A percentile compares a stretch with the other conserved stretches of the same genome.
Conservation (phyloP, 2,329 filamentous ascomycete species). For the Fusarium azukiicola region DNA sequence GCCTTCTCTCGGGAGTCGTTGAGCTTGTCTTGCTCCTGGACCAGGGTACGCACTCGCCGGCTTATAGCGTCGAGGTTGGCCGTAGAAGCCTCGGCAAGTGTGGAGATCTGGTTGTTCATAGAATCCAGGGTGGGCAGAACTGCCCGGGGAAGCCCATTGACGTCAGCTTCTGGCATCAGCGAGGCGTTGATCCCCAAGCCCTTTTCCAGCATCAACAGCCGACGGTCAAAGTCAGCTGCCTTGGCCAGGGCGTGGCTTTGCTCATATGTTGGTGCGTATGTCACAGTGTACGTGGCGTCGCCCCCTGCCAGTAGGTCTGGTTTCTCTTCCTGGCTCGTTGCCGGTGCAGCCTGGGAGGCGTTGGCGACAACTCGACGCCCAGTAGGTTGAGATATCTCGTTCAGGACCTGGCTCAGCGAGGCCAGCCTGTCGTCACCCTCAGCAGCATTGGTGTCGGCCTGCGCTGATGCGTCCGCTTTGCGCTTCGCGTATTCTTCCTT, state of each 20-base stretch:
- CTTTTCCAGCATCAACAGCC: slow-evolving; percentile 89
- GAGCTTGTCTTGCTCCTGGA: slow-evolving; percentile 86
- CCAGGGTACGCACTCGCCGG: slow-evolving; percentile 84
- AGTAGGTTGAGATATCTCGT: slow-evolving; percentile 76
- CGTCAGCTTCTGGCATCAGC: slow-evolving; percentile 80
- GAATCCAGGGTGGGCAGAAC: slow-evolving; percentile 91
- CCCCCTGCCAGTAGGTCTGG: slow-evolving; percentile 46
- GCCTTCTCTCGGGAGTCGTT: slow-evolving; percentile 83
- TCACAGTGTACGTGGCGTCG: slow-evolving; percentile 80
- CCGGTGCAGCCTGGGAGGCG: slow-evolving; percentile 30
- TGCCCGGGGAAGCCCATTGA: slow-evolving; percentile 79
- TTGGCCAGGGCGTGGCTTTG: slow-evolving; percentile 87
- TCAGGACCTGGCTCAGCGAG: slow-evolving; percentile 86
- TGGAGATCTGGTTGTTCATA: slow-evolving; percentile 89
- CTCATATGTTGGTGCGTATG: slow-evolving; percentile 82
- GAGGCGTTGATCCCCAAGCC: slow-evolving; percentile 89
- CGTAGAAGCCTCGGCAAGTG: slow-evolving; percentile 86
- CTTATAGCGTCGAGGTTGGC: slow-evolving; percentile 87
- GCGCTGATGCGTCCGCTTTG: slow-evolving; percentile 69
- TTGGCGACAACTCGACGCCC: slow-evolving; percentile 37
- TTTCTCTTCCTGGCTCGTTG: slow-evolving; percentile 42
- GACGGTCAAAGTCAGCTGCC: slow-evolving; percentile 92
- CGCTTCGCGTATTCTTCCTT: slow-evolving; percentile 81
- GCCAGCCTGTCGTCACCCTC: slow-evolving; percentile 67
- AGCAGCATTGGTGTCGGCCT: slow-evolving; percentile 71